Percentiles rank a stretch among this genome's conserved stretches.
Evolutionary conservation across 1,139 yeast species (phyloP).

Genomic region (Debaryomycetaceae sp.): DNA sequence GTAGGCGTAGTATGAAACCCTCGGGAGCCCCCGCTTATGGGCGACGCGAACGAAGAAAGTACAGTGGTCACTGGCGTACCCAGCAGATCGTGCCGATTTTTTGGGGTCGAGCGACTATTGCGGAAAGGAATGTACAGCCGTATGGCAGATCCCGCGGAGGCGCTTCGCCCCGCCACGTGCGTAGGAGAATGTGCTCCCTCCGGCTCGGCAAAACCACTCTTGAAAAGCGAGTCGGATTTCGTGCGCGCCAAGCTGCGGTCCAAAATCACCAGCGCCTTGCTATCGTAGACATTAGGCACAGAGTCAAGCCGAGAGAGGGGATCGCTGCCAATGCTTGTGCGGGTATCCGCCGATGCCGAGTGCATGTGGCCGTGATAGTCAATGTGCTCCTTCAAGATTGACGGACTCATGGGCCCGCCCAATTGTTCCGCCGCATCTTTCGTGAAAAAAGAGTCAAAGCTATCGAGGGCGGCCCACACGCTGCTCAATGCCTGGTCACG

Average conservation of each 20-base stretch:
- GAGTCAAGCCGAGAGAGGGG: conserved; percentile 47
- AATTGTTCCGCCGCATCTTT: conserved; percentile 35
- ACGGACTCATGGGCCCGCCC: conserved; percentile 5
- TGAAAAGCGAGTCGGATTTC: conserved; percentile 67
- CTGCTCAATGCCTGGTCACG: conserved; percentile 76
- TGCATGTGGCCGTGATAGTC: conserved; percentile 23
- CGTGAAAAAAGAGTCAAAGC: conserved; percentile 85
- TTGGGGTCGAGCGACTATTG: conserved; percentile 14
- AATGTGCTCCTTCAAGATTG: conserved; percentile 4
- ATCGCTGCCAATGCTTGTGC: conserved; percentile 21
- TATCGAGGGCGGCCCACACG: conserved; percentile 95
- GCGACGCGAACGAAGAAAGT: conserved; percentile 4
- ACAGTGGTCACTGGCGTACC: conserved; percentile 11
- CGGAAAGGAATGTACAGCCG: conserved; percentile 37
- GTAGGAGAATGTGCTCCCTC: conserved; percentile 22
- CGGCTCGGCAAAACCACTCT: conserved; percentile 59
- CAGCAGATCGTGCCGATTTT: conserved; percentile 10
- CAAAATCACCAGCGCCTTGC: conserved; percentile 64
- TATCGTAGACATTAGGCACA: conserved; percentile 71
- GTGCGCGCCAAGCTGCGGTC: conserved; percentile 68
- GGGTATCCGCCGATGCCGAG: conserved; percentile 42
- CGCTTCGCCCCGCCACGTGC: conserved; percentile 5
- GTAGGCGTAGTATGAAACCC: conserved; percentile 4
- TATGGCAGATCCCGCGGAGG: conserved; percentile 6
- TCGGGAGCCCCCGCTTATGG: conserved; percentile 2